Base-by-base conservation (phyloP, 2,329 filamentous ascomycete species). In the Trichoderma hamatum region DNA sequence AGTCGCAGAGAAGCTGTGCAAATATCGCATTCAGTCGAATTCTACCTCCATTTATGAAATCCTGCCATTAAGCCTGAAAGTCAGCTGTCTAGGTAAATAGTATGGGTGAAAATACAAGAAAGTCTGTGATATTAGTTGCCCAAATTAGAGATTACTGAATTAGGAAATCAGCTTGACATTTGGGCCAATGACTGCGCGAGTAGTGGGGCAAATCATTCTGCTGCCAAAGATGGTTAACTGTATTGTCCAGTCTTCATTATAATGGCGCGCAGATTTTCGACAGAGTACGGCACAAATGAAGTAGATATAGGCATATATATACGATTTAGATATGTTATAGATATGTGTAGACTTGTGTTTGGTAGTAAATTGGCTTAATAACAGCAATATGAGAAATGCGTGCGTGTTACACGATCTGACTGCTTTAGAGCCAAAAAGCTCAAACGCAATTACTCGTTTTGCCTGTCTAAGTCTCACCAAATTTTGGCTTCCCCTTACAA, bases 111-210 rank as follows among this genome's bases (percentile, higher is more conserved):
- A 21, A 7, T 13, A 11, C 43, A 46, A 49, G 9, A 49, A 24
- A 11, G n/a, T 9, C 39, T 43, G 46, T 3, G 3, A 21, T 21
- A 49, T 49, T 24, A 13, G 36, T 3, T 51, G 54, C 52, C 52
- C 16, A 32, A 67, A 10, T 28, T 19, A 9, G 9, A 28, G 52
- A 67, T 67, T 67, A 13, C 63, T 39, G 28, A 34, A 67, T 58
- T 67, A 67, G 54, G 63, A 36, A 59, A 67, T 51, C 36, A 13
- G 13, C 28, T 13, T 59, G 26, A 26, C 34, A 10, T 1, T 28
- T 59, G 54, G 54, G 10, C 63, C 63, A 67, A 67, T 67, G 14
- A 21, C 5, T 11, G 46, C 14, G n/a, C 34, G 14, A 21, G 36
- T 10, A 36, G 63, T 59, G 63, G 63, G 36, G 39, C 63, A 2